These are phyloP conservation scores for Cyberlindnera maclurae DNA, from an alignment of 805 yeast species.

Conservation along the genomic window DNA sequence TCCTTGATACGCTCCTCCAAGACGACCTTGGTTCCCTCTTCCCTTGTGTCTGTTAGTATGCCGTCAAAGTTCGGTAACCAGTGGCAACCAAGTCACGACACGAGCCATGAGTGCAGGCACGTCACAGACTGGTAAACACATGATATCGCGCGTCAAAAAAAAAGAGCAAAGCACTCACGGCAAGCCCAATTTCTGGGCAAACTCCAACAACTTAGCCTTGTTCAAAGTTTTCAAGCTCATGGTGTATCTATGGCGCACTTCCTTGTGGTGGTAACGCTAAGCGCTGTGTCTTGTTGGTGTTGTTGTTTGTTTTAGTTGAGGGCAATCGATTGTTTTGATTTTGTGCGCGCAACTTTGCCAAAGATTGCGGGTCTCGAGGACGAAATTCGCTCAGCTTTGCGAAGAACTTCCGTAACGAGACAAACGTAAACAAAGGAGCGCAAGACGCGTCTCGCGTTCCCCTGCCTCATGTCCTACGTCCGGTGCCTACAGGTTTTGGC, in stretches of 20 bases:
- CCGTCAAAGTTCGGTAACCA: neutral
- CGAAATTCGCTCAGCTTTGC: neutral
- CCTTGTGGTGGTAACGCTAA: neutral
- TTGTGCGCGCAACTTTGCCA: neutral
- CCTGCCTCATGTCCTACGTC: neutral
- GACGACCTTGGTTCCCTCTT: slow-evolving; percentile 24
- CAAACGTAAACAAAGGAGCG: slow-evolving; percentile 16
- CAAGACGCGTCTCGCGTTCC: neutral
- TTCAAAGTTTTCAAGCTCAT: slow-evolving; percentile 30
- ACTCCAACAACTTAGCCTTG: slow-evolving; percentile 29
- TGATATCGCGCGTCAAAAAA: slow-evolving; percentile 6
- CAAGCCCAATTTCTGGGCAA: slow-evolving; percentile 30
- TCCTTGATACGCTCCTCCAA: slow-evolving; percentile 24
- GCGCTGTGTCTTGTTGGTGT: slow-evolving; percentile 1
- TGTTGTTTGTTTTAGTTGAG: slow-evolving; percentile 5
- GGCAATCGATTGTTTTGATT: slow-evolving; percentile 6
- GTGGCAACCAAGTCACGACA: too few species aligned
- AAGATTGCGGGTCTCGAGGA: neutral
- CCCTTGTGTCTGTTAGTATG: slow-evolving; percentile 15
- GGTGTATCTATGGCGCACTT: neutral
- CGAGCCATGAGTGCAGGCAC: too few species aligned
- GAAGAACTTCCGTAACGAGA: slow-evolving; percentile 8
- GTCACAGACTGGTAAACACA: too few species aligned
- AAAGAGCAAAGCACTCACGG: slow-evolving; percentile 25
- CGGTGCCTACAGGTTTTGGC: slow-evolving; percentile 11